Evolutionary conservation across 2,329 filamentous ascomycete species (phyloP).

Genomic region (Eutypa lata): DNA sequence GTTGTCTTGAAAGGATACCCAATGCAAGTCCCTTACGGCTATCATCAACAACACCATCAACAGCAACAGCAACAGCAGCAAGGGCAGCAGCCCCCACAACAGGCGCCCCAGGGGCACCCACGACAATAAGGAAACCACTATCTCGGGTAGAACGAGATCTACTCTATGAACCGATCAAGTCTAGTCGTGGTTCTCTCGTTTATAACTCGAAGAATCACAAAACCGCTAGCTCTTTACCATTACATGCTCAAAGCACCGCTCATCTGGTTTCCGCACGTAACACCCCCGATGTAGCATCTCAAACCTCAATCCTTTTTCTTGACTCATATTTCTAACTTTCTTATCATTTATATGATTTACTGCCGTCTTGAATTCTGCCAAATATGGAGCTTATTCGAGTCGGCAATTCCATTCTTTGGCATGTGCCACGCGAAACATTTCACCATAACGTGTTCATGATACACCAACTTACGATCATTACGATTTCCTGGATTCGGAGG

Average conservation of each 20-base stretch:
- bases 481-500: not conserved
- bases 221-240: not conserved
- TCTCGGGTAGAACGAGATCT: not conserved
- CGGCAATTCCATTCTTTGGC: not conserved
- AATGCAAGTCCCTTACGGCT: slow-evolving; percentile 37
- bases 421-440: not conserved
- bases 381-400: not conserved
- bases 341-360: not conserved
- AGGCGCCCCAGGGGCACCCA: slow-evolving; percentile 35
- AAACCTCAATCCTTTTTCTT: not conserved
- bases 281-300: not conserved
- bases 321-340: not conserved
- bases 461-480: not conserved
- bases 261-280: slow-evolving; percentile 1
- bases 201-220: not conserved
- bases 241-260: not conserved
- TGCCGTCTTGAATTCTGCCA: not conserved
- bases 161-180: not conserved
- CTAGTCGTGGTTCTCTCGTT: not conserved
- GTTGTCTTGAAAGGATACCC: slow-evolving; percentile 20
- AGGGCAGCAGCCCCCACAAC: slow-evolving; percentile 35
- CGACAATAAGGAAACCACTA: slow-evolving; percentile 35
- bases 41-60: slow-evolving; percentile 37
- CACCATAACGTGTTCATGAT: not conserved
- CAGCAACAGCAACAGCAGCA: slow-evolving; percentile 37